Evolutionary conservation across 805 yeast species (phyloP), one percentile per base, ranked within the genome.

Genomic region (Maudiozyma pseudohumilis): DNA sequence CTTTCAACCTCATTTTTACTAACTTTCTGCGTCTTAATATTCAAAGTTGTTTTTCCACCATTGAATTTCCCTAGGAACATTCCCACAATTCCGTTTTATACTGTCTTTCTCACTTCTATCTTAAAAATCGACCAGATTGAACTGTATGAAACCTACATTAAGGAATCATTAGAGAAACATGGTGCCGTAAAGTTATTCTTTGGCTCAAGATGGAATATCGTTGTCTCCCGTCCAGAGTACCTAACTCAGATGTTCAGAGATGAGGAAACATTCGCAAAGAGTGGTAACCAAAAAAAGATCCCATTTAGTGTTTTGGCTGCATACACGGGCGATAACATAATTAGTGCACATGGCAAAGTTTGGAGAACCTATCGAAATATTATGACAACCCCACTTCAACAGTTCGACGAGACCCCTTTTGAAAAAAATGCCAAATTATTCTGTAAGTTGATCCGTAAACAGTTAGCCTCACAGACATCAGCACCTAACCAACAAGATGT

Each of bases 51-150:
- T 3, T 36, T 67, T 5, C 79, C 79, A 4, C 80, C 80, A 3
- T 49, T 52, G 27, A 64, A 64, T 41, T 73, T 72, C 46, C 80
- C 79, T 0, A 56, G 41, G 31, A 69, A 65, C 34, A 72, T 75
- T 20, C 80, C 81, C 4, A 74, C 79, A 0, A 64, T 75, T n/a
- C 80, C 81, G 2, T 73, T 75, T 45, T 75, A 72, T 47, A 78
- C 72, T 3, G 62, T 72, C 0, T 72, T 75, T 43, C 47, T 75
- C 18, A 69, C 76, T 0, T 44, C 64, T 0, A 53, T 65, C 23
- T 62, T 69, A 1, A 48, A 53, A 3, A 48, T 69, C 45, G 80
- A 74, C 45, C 80, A 75, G 46, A 48, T 58, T 22, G 63, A 70
- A 19, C 60, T 75, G 6, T 75, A 61, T 51, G 52, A 67, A 8